Base-by-base conservation (phyloP, 192 early-diverging fungal species). In the Coemansia sp. region DNA sequence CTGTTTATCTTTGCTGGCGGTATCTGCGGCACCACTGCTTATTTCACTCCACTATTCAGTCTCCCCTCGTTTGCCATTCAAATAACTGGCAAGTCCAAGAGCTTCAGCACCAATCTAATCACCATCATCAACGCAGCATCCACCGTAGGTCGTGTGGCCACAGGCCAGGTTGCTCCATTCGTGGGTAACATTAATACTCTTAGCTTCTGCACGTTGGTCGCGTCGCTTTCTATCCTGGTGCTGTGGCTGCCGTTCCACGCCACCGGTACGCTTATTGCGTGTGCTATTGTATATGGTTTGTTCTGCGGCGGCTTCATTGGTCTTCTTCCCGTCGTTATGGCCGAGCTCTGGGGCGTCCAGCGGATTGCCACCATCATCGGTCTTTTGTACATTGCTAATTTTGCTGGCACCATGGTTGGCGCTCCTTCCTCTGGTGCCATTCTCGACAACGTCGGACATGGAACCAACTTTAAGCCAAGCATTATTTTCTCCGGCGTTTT, bases 361-460 rank as follows among this genome's bases (percentile, higher is more conserved):
- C 49, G 73, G 1, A 66, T 81, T 30, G 55, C 73, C 2, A 81
- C 69, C 36, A 70, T 76, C 29, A 57, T 81, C 5, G 78, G 78
- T 45, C 12, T 45, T 4, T 16, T 45, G 7, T 16, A 16, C 12
- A 45, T 45, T 45, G 42, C 11, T 16, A 16, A 45, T 16, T 8
- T 5, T 0, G 12, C 17, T 12, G 42, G 42, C 3, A 12, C 3
- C 7, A 8, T 45, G 7, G 17, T 45, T 12, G 10, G 12, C 12
- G 10, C 42, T 45, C 42, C 42, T 4, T 16, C 42, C 3, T 8
- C 42, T 45, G 42, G 42, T 8, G 12, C 10, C 14, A 45, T 45
- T 4, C 42, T 45, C 11, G 42, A 45, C 12, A 12, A 4, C 12
- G 10, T 16, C 17, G 42, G 42, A 8, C 7, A 45, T 45, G 42